Conservation (phyloP, 1,284 basidiomycete genomes). For the Ceratobasidium sp. region DNA sequence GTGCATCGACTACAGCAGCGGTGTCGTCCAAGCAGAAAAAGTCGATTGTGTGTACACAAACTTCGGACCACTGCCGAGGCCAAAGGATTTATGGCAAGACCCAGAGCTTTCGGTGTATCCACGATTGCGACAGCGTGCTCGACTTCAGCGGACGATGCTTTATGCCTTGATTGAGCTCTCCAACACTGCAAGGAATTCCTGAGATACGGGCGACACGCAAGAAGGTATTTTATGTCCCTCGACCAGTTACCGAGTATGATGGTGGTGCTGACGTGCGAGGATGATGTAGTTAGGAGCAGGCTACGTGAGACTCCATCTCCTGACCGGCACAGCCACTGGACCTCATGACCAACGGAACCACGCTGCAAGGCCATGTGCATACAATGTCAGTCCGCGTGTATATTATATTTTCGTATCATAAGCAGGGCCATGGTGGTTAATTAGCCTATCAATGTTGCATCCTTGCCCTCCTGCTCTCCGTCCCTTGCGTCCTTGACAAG, state of each 20-base stretch:
- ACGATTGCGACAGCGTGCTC: neutral
- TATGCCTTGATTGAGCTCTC: neutral
- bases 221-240: neutral
- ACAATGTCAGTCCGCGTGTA: neutral
- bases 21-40: neutral
- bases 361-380: slow-evolving; percentile 9
- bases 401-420: neutral
- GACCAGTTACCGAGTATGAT: neutral
- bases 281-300: neutral
- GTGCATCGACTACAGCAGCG: neutral
- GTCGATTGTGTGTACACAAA: slow-evolving; percentile 10
- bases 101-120: neutral
- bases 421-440: neutral
- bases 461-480: neutral
- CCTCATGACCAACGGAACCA: neutral
- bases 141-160: neutral
- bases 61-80: neutral
- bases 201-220: neutral
- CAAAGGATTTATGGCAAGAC: neutral
- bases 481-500: slow-evolving; percentile 18
- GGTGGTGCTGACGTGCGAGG: neutral
- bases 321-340: neutral
- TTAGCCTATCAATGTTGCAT: neutral
- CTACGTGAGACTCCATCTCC: neutral
- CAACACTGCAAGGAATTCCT: neutral